Evolutionary conservation across 495 filamentous ascomycete species (phyloP), one percentile per base, ranked within the genome.

Genomic region (Achaetomiella virescens): DNA sequence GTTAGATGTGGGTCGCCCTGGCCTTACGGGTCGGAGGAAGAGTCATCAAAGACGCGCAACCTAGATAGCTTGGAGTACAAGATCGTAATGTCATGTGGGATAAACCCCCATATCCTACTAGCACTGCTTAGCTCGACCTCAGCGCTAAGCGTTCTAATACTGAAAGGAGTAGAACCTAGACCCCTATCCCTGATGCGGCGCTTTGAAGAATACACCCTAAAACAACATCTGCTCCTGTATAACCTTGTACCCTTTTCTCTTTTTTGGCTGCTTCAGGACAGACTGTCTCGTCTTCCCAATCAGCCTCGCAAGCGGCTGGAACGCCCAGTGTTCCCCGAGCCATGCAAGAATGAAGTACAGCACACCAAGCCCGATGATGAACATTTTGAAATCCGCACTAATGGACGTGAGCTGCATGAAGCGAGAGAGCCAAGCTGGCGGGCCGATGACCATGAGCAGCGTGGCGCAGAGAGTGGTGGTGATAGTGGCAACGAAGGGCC

Each of bases 331-430:
- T 68, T 98, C 93, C 10, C 82, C 82, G 20, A 78, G 56, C 81
- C 84, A 92, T 2, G 88, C 80, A 15, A 84, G 43, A 2, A 64
- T 62, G 54, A 96, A 86, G 49, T 84, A 87, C 8, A 76, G 75
- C 17, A 86, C 46, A 51, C 84, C 91, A 20, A 96, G 71, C 0
- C 70, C 72, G 8, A 96, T 52, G 36, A 96, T 68, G 57, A 85
- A 87, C 38, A 81, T 43, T 66, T 86, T 86, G 70, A 96, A 98
- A 36, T 72, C 70, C 54, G 72, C 66, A 40, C 83, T 83, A 72
- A 96, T 81, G 21, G 68, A 74, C 1, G 91, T 98, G 62, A 98
- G 74, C 66, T 96, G 82, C 91, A 98, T 97, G 44, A 91, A 64
- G 5, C 78, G 72, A 31, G 65, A 70, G 18, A 97, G 71, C 81